Evolutionary conservation across 1,284 basidiomycete genomes (phyloP).

Genomic region (Takashimella tepidaria): DNA sequence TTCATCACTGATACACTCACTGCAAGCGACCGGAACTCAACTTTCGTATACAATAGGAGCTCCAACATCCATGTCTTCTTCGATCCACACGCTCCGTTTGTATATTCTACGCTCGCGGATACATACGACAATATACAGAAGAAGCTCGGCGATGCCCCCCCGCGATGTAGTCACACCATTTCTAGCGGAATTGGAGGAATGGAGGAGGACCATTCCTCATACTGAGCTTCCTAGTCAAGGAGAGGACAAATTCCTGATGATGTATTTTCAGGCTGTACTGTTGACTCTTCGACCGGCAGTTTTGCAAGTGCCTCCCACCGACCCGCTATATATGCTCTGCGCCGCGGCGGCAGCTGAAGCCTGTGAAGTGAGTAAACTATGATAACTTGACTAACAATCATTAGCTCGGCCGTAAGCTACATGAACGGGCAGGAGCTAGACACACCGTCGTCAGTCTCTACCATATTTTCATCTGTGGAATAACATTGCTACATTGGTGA

Average conservation of each 20-base stretch:
- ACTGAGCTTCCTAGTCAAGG: slow-evolving; percentile 7
- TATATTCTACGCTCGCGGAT: slow-evolving; percentile 14
- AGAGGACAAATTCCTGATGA: slow-evolving; percentile 12
- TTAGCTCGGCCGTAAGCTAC: slow-evolving; percentile 15
- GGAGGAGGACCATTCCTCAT: slow-evolving; percentile 12
- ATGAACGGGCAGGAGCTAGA: slow-evolving; percentile 8
- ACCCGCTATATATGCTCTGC: slow-evolving; percentile 15
- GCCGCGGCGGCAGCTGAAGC: slow-evolving; percentile 19
- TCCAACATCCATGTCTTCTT: slow-evolving; percentile 15
- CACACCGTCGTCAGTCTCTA: slow-evolving; percentile 14
- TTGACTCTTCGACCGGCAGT: slow-evolving; percentile 13
- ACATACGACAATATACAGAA: slow-evolving; percentile 8
- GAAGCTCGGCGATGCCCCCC: slow-evolving; percentile 3
- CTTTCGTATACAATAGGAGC: background rate
- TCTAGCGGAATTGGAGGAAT: slow-evolving; percentile 16
- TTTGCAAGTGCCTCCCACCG: slow-evolving; percentile 6
- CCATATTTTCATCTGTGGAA: slow-evolving; percentile 17
- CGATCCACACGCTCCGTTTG: slow-evolving; percentile 12
- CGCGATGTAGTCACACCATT: slow-evolving; percentile 8
- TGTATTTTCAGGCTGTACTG: slow-evolving; percentile 17
- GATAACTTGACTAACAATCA: background rate
- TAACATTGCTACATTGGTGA: slow-evolving; percentile 19
- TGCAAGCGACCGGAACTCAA: background rate
- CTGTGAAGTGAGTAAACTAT: slow-evolving; percentile 21
- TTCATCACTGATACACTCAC: background rate